Evolutionary conservation across 257 asterid species (phyloP), one percentile per base, ranked within the genome.

Genomic region (Lycium ferocissimum): DNA sequence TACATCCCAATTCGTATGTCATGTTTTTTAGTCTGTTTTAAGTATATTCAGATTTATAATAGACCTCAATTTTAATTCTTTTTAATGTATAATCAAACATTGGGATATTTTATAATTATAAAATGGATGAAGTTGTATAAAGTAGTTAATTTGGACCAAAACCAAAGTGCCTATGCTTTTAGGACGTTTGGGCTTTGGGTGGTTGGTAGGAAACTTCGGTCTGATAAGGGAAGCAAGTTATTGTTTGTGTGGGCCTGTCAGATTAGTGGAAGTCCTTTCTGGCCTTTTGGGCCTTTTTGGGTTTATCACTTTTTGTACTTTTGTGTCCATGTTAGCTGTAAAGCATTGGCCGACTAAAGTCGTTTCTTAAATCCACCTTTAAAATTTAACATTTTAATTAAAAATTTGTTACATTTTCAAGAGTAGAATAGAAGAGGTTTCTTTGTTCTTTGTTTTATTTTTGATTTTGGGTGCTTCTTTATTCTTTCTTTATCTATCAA

Each of bases 261-360:
- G 9, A 70, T 70, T 40, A 40, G 37, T 61, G 13, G 35, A 12
- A 10, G 12, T 56, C 69, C 33, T 53, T 79, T 54, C 3, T 79
- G 40, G 7, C 47, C 67, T 51, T 33, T 79, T 54, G 83, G 83
- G 83, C 83, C 66, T 26, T 15, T 54, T 17, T 79, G 54, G 66
- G 83, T 53, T 49, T 3, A 7, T 56, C 15, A 79, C 83, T 79
- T 79, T 79, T 78, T 78, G 20, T 78, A 33, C 62, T 9, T 78
- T 51, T 26, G 49, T 67, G 6, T 40, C 0, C 49, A 17, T 40
- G 79, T 71, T 70, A 71, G 79, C 79, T 71, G 79, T 71, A 71
- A 71, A 40, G 79, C 5, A 71, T 35, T 71, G 35, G 56, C 56
- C 54, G 17, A 40, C 79, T 15, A 71, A 69, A 69, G 79, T 71